Evolutionary conservation across 108 stramenopile species (phyloP).

Genomic region (Phaeodactylum tricornutum): DNA sequence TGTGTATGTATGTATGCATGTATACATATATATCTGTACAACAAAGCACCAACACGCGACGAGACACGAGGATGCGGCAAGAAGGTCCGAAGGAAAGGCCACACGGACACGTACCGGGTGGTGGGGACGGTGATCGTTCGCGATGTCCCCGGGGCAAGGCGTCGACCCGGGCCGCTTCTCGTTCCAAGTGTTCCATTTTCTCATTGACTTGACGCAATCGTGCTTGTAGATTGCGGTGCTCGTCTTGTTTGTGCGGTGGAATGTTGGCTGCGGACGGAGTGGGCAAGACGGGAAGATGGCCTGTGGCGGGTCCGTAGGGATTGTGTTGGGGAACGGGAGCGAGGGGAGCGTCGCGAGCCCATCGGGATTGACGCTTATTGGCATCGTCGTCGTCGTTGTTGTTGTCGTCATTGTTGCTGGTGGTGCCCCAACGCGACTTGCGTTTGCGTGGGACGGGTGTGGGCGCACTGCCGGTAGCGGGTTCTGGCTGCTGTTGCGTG

Average conservation of each 20-base stretch:
- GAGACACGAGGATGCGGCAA: too few relatives aligned
- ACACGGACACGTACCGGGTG: conserved; percentile 40
- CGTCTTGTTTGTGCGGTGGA: conserved; percentile 27
- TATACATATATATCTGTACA: too few relatives aligned
- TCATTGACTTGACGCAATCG: conserved; percentile 54
- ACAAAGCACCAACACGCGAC: too few relatives aligned
- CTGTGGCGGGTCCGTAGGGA: conserved; percentile 17
- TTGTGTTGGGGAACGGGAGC: conserved; percentile 10
- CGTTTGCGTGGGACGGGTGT: conserved; percentile 42
- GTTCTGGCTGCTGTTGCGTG: conserved; percentile 2
- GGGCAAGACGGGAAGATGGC: conserved; percentile 21
- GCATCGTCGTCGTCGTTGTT: conserved; percentile 12
- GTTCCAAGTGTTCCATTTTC: conserved; percentile 48
- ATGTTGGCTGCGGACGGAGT: conserved; percentile 37
- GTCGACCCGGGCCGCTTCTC: conserved; percentile 65
- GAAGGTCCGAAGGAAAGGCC: neutral
- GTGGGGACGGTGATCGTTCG: conserved; percentile 77
- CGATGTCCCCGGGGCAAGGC: conserved; percentile 72
- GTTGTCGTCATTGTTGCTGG: conserved; percentile 13
- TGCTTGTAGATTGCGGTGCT: conserved; percentile 30
- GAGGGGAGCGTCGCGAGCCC: conserved; percentile 37
- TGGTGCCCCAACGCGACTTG: conserved; percentile 38
- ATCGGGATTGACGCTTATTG: conserved; percentile 57
- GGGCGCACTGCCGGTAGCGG: neutral
- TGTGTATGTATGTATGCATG: too few relatives aligned